Evolutionary conservation across 2,329 filamentous ascomycete species (phyloP), one percentile per base, ranked within the genome.

Genomic region (Neonectria ditissima): DNA sequence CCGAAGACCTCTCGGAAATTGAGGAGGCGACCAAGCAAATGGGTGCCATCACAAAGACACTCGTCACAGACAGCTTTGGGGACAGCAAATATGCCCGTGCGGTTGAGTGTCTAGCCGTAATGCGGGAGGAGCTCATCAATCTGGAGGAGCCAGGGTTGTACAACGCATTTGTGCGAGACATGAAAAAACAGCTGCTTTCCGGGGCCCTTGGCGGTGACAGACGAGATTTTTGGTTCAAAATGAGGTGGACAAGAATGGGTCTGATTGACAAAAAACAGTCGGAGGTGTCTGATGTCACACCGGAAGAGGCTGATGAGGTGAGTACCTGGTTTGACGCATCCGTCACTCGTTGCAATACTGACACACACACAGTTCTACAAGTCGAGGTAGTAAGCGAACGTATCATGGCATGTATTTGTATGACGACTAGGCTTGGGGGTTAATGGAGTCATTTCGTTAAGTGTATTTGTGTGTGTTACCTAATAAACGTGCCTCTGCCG

Each of bases 161-260:
- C 78, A 97, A 98, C 74, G 82, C 85, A 1, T 92, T 94, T 68
- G 73, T 97, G 44, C 82, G 77, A 43, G 84, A 86, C 34, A 78
- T 98, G 71, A 98, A 97, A 82, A 83, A 82, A 68, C 88, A 89
- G 59, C 76, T 97, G 1, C 77, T 94, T 8, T 85, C 83, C 0
- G 91, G 89, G 0, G 86, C 91, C 69, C 79, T 97, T 3, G 89
- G 90, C 39, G 94, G 93, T 0, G 91, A 97, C 71, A 83, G 93
- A 57, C 86, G 86, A 66, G 93, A 97, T 73, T 89, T 97, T 80
- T 97, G 94, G 94, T 92, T 88, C 81, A 83, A 86, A 69, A 80
- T 97, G 24, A 85, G 90, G 69, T 86, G 82, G 62, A 87, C 84
- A 44, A 87, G 83, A 69, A 80, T 97, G 59, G 92, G 94, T 0